These are phyloP conservation scores for Xylariales sp. DNA, from an alignment of 2,329 filamentous ascomycete genomes.

Conservation along the genomic window DNA sequence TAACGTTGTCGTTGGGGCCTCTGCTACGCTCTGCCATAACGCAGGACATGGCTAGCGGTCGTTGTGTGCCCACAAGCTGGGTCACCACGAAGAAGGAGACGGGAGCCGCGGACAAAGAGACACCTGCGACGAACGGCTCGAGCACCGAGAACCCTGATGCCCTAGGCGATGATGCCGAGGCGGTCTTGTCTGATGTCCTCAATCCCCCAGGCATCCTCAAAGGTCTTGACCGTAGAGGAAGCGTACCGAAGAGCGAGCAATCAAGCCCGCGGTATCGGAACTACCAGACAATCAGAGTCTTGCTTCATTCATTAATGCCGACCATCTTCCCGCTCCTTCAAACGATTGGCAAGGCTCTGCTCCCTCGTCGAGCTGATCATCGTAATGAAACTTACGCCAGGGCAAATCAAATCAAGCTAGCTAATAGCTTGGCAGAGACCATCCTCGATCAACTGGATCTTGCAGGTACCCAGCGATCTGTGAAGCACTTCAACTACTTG, in stretches of 20 bases:
- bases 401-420: constrained; percentile 50
- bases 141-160: constrained; percentile 10
- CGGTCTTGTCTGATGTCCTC: constrained; percentile 19
- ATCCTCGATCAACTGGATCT: constrained; percentile 62
- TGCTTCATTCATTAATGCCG: constrained; percentile 74
- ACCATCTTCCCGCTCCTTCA: constrained; percentile 84
- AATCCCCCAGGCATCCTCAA: constrained; percentile 22
- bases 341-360: constrained; percentile 73
- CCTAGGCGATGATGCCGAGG: constrained; percentile 21
- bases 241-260: constrained; percentile 20
- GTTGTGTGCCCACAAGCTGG: constrained; percentile 68
- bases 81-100: constrained; percentile 30
- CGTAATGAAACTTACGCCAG: constrained; percentile 53
- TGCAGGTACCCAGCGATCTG: constrained; percentile 40
- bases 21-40: constrained; percentile 76
- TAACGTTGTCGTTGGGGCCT: constrained; percentile 71
- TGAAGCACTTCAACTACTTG: constrained; percentile 72
- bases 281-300: constrained; percentile 67
- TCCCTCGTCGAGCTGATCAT: constrained; percentile 55
- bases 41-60: constrained; percentile 75
- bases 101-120: constrained; percentile 15
- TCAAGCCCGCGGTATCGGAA: constrained; percentile 57
- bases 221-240: constrained; percentile 15
- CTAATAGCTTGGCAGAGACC: constrained; percentile 65
- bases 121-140: constrained; percentile 7